A percentile compares a stretch with the other conserved stretches of the same genome.
phyloP scores from a whole-genome alignment of 2,329 filamentous ascomycete genomes.

The Pseudogymnoascus sp. region DNA sequence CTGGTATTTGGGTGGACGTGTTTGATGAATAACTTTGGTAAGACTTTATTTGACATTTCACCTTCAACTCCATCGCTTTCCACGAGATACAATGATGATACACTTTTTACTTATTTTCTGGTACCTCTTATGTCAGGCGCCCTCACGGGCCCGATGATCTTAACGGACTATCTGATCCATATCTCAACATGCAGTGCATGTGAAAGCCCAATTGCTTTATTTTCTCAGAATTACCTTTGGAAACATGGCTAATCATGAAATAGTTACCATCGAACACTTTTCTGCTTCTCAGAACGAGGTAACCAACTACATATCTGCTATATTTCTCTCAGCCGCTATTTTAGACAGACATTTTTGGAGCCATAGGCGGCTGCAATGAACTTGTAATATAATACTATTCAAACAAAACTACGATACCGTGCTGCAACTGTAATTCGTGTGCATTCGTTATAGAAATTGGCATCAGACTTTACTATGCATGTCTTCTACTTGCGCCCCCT shows the following conservation, averaged over 20 bases:
- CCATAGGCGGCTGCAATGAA: neutral
- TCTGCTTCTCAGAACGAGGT: neutral
- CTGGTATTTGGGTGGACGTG: neutral
- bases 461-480: neutral
- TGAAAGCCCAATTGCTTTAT: constrained; percentile 1
- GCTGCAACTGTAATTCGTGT: neutral
- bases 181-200: constrained; percentile 11
- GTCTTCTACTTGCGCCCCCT: neutral
- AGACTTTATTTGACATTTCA: neutral
- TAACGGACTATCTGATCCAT: constrained; percentile 70
- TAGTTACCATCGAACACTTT: neutral
- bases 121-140: constrained; percentile 94
- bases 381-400: neutral
- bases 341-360: neutral
- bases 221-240: neutral
- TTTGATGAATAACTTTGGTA: neutral
- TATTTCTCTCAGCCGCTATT: neutral
- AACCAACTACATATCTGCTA: neutral
- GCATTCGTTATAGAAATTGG: neutral
- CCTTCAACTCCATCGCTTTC: neutral
- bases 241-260: neutral
- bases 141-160: constrained; percentile 64
- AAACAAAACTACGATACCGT: neutral
- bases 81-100: constrained; percentile 59
- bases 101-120: constrained; percentile 67